phyloP scores from a whole-genome alignment of 2,329 filamentous ascomycete genomes.

The Pseudogymnoascus sp. region DNA sequence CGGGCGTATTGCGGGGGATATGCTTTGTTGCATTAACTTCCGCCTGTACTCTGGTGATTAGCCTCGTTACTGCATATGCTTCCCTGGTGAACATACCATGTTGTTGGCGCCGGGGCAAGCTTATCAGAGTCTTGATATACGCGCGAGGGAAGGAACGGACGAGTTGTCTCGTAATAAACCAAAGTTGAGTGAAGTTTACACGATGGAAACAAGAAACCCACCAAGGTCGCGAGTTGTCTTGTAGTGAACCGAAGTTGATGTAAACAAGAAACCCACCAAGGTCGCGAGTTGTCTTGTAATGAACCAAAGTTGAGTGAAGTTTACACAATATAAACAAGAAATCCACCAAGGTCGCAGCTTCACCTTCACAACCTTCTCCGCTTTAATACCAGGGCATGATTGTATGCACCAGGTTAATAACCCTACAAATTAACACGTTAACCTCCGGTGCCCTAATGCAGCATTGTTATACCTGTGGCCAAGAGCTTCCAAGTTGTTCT shows the following conservation, averaged over 20 bases:
- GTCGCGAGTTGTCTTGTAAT: background rate
- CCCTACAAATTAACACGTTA: background rate
- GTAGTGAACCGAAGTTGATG: background rate
- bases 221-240: background rate
- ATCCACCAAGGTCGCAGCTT: background rate
- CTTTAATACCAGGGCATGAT: background rate
- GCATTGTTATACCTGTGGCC: background rate
- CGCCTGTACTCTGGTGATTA: background rate
- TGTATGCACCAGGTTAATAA: background rate
- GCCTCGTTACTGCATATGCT: background rate
- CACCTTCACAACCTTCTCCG: background rate
- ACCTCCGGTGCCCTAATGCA: background rate
- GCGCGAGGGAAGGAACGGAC: background rate
- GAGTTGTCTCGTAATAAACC: background rate
- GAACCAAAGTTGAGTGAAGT: background rate
- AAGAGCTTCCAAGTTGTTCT: background rate
- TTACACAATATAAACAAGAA: background rate
- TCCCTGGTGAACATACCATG: background rate
- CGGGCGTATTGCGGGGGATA: background rate
- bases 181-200: background rate
- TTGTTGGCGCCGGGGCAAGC: background rate
- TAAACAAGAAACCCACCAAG: background rate
- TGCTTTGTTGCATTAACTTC: background rate
- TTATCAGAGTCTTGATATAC: background rate
- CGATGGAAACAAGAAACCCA: background rate